Evolutionary conservation across 116 monocot species (phyloP), one percentile per base, ranked within the genome.

Genomic region (Trichopus zeylanicus): DNA sequence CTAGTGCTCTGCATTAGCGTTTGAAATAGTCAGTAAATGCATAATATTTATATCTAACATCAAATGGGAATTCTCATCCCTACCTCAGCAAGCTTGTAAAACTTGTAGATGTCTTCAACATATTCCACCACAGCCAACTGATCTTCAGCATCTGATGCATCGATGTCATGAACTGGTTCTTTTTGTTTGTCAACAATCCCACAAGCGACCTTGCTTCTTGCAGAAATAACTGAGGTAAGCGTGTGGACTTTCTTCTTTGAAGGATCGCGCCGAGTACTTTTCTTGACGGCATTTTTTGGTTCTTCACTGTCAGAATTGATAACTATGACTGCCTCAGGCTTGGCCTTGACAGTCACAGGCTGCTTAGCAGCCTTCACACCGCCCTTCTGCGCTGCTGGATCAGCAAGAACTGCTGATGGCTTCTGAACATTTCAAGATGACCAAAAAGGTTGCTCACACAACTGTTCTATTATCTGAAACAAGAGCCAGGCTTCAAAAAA

Each of bases 201-300:
- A 56, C 74, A 74, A 34, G 74, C 74, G n/a, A 93, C 98, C 88
- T 91, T 91, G 68, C 91, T 91, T 21, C 98, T 73, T 28, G 91
- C 98, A 26, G 82, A 67, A 19, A 98, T 85, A 21, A 87, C 87
- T 13, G 84, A 79, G 19, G 84, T 82, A 33, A 91, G 75, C 2
- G 87, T 74, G 31, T 71, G 15, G 11, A 71, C 76, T 60, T 81
- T 83, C 62, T 75, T 86, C 71, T 57, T 81, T 6, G 60, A 33
- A 34, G 48, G 21, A 34, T 24, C 15, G 20, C 61, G 26, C n/a
- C 53, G 11, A 26, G 39, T 28, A 16, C 32, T 56, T 55, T 29
- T 31, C 25, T 57, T 26, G 35, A 0, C 11, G 0, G 8, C 57
- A 27, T 30, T 60, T 52, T 38, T 75, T 21, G 31, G 29, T 30